phyloP scores from a whole-genome alignment of 2,329 filamentous ascomycete genomes.

The Diaporthe sp. region DNA sequence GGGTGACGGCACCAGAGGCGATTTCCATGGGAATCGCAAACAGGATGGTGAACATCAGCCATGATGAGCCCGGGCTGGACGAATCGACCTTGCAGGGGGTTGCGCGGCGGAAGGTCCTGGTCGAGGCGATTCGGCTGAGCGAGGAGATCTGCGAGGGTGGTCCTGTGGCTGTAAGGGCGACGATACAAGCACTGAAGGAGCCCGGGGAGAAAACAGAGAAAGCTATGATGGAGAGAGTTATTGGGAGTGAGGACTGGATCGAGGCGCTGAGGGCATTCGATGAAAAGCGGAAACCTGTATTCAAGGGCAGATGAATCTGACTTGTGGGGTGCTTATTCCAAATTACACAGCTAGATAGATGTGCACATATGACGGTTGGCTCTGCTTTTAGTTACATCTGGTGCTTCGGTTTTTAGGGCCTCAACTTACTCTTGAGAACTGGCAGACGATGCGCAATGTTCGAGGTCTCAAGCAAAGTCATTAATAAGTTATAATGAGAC shows the following conservation, averaged over 20 bases:
- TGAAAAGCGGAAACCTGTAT: slow-evolving; percentile 72
- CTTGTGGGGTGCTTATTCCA: too few relatives aligned
- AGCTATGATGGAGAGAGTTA: slow-evolving; percentile 85
- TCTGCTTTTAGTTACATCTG: too few relatives aligned
- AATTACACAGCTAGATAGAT: too few relatives aligned
- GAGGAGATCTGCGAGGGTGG: slow-evolving; percentile 86
- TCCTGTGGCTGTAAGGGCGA: slow-evolving; percentile 85
- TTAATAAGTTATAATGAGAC: not conserved
- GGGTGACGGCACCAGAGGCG: slow-evolving; percentile 85
- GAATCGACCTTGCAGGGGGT: slow-evolving; percentile 58
- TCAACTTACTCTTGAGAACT: too few relatives aligned
- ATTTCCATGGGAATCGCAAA: slow-evolving; percentile 94
- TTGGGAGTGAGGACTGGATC: slow-evolving; percentile 86
- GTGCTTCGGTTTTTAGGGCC: too few relatives aligned
- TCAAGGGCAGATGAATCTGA: slow-evolving; percentile 60
- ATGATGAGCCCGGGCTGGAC: slow-evolving; percentile 57
- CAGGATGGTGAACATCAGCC: slow-evolving; percentile 84
- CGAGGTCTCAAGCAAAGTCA: too few relatives aligned
- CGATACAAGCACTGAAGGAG: slow-evolving; percentile 81
- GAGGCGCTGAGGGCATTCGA: slow-evolving; percentile 90
- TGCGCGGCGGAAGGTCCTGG: slow-evolving; percentile 78
- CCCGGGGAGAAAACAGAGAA: slow-evolving; percentile 84
- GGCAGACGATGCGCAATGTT: too few relatives aligned
- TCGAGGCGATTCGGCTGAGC: slow-evolving; percentile 83
- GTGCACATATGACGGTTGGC: too few relatives aligned